A percentile compares a stretch with the other conserved stretches of the same genome.
phyloP scores from a whole-genome alignment of 2,329 filamentous ascomycete species.

The Aspergillus sp. region DNA sequence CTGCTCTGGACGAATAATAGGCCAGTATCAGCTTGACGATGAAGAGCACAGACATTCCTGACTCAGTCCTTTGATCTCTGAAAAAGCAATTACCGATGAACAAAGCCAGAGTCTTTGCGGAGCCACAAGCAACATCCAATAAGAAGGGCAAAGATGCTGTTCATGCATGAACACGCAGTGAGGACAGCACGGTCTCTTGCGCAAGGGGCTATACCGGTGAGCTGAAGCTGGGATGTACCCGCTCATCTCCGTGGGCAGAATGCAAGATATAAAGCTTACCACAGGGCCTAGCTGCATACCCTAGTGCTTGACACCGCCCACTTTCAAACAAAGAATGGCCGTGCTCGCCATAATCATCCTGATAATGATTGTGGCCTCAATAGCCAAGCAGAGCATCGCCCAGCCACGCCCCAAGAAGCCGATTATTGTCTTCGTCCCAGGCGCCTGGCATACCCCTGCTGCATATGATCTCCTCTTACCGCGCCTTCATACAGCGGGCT shows the following conservation, averaged over 20 bases:
- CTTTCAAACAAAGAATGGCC: too few species aligned
- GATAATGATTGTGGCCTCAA: too few species aligned
- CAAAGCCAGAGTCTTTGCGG: background rate
- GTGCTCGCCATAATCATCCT: too few species aligned
- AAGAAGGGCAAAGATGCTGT: background rate
- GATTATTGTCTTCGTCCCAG: constrained; percentile 7
- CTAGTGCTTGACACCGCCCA: too few species aligned
- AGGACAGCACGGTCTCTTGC: too few species aligned
- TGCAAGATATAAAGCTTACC: too few species aligned
- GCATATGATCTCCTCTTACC: background rate
- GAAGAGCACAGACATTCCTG: background rate
- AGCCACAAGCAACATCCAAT: background rate
- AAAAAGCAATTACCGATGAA: background rate
- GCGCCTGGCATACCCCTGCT: constrained; percentile 2
- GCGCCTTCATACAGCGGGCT: background rate
- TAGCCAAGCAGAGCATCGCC: background rate
- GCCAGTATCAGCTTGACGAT: background rate
- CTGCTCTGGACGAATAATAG: too few species aligned
- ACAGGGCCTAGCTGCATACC: too few species aligned
- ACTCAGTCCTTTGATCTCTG: background rate
- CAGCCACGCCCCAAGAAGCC: background rate
- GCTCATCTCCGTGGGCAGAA: too few species aligned
- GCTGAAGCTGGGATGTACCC: too few species aligned
- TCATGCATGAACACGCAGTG: background rate
- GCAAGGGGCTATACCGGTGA: too few species aligned